Base-by-base conservation (phyloP, 2,329 filamentous ascomycete species). In the Colletotrichum sp. region DNA sequence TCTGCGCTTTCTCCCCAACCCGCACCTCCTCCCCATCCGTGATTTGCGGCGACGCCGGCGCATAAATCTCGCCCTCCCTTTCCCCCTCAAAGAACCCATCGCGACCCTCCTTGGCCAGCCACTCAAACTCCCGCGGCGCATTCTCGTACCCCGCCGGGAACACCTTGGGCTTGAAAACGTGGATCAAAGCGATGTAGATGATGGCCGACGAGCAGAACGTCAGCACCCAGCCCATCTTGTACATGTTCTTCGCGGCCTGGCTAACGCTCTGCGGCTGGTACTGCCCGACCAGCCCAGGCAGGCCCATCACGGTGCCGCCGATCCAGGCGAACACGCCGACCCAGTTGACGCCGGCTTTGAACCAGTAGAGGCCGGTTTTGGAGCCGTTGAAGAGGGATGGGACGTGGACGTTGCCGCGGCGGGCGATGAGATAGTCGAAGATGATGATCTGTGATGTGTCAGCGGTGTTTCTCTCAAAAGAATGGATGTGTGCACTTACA, bases 341-440 rank as follows among this genome's bases (percentile, higher is more conserved):
- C 80, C 80, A 80, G 78, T 85, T 85, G 62, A 83, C 79, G 2
- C 84, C 84, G 3, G 78, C 77, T 32, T 77, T 81, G 78, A 83
- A 85, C 77, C 80, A 83, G 76, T 85, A 85, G 1, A 82, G 78
- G 4, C 80, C 80, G 2, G 65, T 57, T 10, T 79, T 79, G 21
- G 78, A 80, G 13, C 80, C 80, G 28, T 80, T 77, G 75, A 82
- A 85, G 55, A 83, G 77, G 5, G 82, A 82, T 0, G 81, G 80
- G 3, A 85, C 77, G 57, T 83, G 78, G 7, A 85, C 69, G 69
- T 84, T 84, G 15, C 84, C 83, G 12, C 74, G 81, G 30, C 82
- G 79, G 1, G 82, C 79, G 59, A 83, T 44, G 62, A 80, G 80
- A 75, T 85, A 86, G 75, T 86, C 85, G 26, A 82, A 79, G 8